A percentile compares a stretch with the other conserved stretches of the same genome.
Conservation (phyloP, 495 filamentous ascomycete genomes). For the Jackrogersella minutella region DNA sequence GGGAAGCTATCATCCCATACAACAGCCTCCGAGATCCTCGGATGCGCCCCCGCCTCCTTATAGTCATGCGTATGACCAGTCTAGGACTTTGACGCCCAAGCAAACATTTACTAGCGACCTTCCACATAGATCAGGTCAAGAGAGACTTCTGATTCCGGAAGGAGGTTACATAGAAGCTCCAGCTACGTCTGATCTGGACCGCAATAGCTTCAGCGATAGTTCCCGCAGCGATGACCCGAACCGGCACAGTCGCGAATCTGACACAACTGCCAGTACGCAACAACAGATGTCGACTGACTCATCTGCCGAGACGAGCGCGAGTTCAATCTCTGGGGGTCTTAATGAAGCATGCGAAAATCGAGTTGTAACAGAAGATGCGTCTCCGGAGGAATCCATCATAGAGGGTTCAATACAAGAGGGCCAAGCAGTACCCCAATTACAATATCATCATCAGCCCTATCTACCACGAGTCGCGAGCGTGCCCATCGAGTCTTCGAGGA, state of each 20-base stretch:
- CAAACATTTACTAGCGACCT: constrained; percentile 33
- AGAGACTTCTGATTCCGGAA: constrained; percentile 30
- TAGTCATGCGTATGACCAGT: constrained; percentile 29
- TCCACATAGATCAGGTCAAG: constrained; percentile 47
- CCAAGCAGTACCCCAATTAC: constrained; percentile 59
- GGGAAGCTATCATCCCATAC: constrained; percentile 14
- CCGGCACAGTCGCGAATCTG: constrained; percentile 58
- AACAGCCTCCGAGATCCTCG: constrained; percentile 44
- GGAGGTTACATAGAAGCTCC: constrained; percentile 23
- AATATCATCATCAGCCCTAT: constrained; percentile 63
- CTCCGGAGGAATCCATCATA: constrained; percentile 53
- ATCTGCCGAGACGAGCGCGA: constrained; percentile 58
- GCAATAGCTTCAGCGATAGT: constrained; percentile 45
- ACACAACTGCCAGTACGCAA: constrained; percentile 55
- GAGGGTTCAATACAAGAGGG: constrained; percentile 47
- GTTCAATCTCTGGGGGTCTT: constrained; percentile 56
- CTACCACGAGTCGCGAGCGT: constrained; percentile 52
- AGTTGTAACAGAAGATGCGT: constrained; percentile 48
- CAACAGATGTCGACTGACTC: constrained; percentile 55
- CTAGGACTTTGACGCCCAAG: constrained; percentile 29
- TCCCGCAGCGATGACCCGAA: constrained; percentile 46
- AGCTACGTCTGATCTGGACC: constrained; percentile 42
- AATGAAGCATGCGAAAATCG: constrained; percentile 54
- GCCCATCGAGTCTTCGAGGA: constrained; percentile 47
- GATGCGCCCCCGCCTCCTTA: constrained; percentile 46